A percentile compares a stretch with the other conserved stretches of the same genome.
These are phyloP conservation scores for Rosellinia necatrix DNA, from an alignment of 2,329 filamentous ascomycete species.

Conservation along the genomic window DNA sequence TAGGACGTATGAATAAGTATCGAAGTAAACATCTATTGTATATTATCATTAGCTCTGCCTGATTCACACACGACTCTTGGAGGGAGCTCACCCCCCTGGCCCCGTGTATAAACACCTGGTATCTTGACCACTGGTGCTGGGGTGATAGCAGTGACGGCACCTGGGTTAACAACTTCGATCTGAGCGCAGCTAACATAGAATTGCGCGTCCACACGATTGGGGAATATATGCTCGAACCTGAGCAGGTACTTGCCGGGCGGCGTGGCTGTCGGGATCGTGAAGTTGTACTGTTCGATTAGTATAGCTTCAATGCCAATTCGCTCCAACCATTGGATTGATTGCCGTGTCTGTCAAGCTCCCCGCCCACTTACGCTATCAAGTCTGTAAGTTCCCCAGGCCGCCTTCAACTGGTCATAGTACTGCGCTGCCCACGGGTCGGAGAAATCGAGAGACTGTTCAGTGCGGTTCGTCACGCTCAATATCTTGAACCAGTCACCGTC, in stretches of 20 bases:
- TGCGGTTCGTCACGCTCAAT: conserved; percentile 14
- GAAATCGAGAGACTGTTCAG: conserved; percentile 18
- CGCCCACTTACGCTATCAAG: conserved; percentile 11
- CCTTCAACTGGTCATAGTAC: conserved; percentile 8
- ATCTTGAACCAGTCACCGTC: conserved; percentile 25
- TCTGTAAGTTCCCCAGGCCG: conserved; percentile 12
- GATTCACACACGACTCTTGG: neutral
- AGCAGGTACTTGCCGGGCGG: conserved; percentile 10
- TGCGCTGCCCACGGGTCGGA: conserved; percentile 6
- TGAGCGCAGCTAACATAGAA: conserved; percentile 13
- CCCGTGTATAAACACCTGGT: conserved; percentile 6
- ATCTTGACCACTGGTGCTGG: conserved; percentile 4
- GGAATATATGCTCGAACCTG: conserved; percentile 6
- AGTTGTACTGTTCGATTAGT: conserved; percentile 7
- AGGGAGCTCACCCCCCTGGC: neutral
- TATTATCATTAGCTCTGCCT: neutral
- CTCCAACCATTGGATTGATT: no score
- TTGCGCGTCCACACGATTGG: neutral
- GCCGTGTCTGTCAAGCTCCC: neutral
- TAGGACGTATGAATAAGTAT: neutral
- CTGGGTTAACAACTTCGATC: neutral
- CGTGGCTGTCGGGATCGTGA: conserved; percentile 4
- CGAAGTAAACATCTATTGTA: conserved; percentile 2
- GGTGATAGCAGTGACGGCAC: neutral
- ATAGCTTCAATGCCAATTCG: no score